Evolutionary conservation across 2,329 filamentous ascomycete genomes (phyloP).

Genomic region (Phoma sp.): DNA sequence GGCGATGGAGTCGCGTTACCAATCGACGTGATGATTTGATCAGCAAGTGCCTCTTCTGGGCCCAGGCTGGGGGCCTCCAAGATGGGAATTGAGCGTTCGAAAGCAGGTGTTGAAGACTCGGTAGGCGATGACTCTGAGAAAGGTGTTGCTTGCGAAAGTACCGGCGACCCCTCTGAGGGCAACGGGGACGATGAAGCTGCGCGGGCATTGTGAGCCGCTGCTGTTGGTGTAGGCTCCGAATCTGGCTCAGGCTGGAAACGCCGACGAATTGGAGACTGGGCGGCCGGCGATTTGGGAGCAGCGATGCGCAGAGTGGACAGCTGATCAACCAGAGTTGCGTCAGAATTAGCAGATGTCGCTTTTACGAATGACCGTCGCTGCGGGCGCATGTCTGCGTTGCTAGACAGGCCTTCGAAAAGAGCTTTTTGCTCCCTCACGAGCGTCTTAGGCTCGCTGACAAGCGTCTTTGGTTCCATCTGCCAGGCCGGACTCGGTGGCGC

Average conservation of each 20-base stretch:
- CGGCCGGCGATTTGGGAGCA: conserved; percentile 1
- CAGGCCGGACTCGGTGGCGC: conserved; percentile 20
- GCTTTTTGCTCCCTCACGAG: conserved; percentile 19
- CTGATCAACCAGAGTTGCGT: conserved; percentile 34
- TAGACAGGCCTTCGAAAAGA: conserved; percentile 25
- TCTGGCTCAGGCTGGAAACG: not conserved
- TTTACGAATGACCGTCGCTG: conserved; percentile 7
- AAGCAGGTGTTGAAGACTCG: conserved; percentile 15
- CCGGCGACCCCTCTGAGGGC: conserved; percentile 20
- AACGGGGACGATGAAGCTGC: conserved; percentile 24
- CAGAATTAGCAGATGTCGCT: conserved; percentile 35
- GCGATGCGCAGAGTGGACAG: conserved; percentile 24
- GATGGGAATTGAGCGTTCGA: conserved; percentile 25
- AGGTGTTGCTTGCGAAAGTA: conserved; percentile 1
- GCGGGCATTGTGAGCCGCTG: not conserved
- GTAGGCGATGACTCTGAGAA: conserved; percentile 4
- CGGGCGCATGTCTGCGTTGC: conserved; percentile 6
- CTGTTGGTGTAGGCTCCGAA: conserved; percentile 9
- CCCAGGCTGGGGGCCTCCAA: conserved; percentile 25
- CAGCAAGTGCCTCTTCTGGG: conserved; percentile 43
- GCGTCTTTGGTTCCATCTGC: conserved; percentile 19
- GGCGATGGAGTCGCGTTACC: conserved; percentile 51
- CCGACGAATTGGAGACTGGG: conserved; percentile 2
- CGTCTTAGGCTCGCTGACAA: conserved; percentile 10
- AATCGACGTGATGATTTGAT: conserved; percentile 50